Evolutionary conservation across 2,329 filamentous ascomycete species (phyloP), one percentile per base, ranked within the genome.

Genomic region (Verticillium nubilum): DNA sequence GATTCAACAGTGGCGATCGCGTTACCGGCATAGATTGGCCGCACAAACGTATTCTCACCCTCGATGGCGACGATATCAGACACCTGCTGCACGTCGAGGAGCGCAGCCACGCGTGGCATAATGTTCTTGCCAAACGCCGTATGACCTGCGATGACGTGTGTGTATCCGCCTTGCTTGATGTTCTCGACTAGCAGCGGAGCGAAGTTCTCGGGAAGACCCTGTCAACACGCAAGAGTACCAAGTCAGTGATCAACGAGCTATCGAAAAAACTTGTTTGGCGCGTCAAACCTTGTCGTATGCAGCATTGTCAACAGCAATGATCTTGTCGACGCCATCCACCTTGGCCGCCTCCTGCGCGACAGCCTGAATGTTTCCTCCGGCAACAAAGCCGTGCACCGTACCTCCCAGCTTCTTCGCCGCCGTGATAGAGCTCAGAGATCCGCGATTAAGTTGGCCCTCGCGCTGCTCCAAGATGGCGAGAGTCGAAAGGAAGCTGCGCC

Each of bases 11-110:
- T 99, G 35, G 96, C 86, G 70, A 99, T 97, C 54, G 94, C 95
- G 72, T 99, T 99, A 59, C 95, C 95, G 60, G 95, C 95, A 74
- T 99, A 99, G 70, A 99, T 97, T 28, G 95, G 94, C 60, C 95
- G 90, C 59, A 97, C 89, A 70, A 99, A 99, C 13, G 92, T 97
- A 74, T 94, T 93, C 74, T 97, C 93, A 74, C 86, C 86, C 75
- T 97, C 87, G 70, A 99, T 89, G 1, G 77, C 82, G 19, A 87
- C 97, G 66, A 98, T 90, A 73, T 99, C 95, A 52, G 93, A 97
- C 62, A 99, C 87, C 72, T 96, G 93, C 77, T 97, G 93, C 35
- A 89, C 86, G 73, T 99, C 95, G 61, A 99, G 82, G 59, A 99
- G 80, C 23, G 95, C 95, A 23, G 95, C 92, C 17, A 97, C 90